Base-by-base conservation (phyloP, 345 rosid species). In the Reutealis trisperma region DNA sequence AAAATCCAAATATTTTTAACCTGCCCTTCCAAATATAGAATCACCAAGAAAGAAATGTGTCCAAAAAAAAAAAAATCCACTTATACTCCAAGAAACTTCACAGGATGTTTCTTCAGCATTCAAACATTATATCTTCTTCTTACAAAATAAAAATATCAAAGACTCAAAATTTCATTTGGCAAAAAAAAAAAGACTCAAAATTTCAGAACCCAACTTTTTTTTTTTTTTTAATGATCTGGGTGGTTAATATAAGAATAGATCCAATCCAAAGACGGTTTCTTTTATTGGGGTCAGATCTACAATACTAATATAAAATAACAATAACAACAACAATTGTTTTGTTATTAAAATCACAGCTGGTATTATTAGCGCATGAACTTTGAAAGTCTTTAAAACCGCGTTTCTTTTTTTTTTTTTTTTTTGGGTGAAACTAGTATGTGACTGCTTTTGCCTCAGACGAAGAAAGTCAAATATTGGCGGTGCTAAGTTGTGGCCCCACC, bases 361-460 rank as follows among this genome's bases (percentile, higher is more conserved):
- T 27, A 27, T 27, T 74, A 65, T 61, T 52, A 75, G 78, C 65
- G 80, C 83, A 78, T 82, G 85, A 67, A 83, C 80, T 25, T 77
- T 78, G 84, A 74, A 80, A 74, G 80, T 70, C 78, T 49, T 18
- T 62, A 83, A 85, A 87, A 85, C 75, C 88, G 88, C 88, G 90
- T 86, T 71, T 45, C 30, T 0, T 8, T 27, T 1, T n/a, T n/a
- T n/a, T n/a, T n/a, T n/a, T n/a, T n/a, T n/a, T n/a, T n/a, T n/a
- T n/a, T n/a, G n/a, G 58, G 67, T 69, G 76, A 34, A 75, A 61
- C 37, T 75, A 80, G 16, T 5, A 41, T 73, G 74, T 78, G 81
- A 67, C 80, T 47, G 8, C 62, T 22, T 30, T 30, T 78, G 47
- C 15, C 47, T 25, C 72, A 19, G 51, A 1, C 14, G 13, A 32